Evolutionary conservation across 352 stramenopile genomes (phyloP).

Genomic region (Thalassiosira livingstoniorum): DNA sequence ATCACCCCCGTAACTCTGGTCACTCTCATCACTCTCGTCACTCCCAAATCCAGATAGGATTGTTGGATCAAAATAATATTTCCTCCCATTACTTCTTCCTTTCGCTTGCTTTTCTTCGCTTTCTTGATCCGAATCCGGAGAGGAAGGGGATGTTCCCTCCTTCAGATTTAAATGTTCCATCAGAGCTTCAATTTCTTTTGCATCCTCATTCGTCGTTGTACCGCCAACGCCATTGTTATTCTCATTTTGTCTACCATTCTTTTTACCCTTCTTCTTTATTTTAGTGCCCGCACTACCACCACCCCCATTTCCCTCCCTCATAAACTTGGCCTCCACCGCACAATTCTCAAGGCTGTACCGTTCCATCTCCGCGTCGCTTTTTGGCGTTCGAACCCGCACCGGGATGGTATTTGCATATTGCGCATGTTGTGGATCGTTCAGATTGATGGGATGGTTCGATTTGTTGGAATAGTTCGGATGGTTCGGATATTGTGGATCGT

Average conservation of each 20-base stretch:
- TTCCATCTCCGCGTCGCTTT: slow-evolving; percentile 68
- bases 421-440: too few species aligned
- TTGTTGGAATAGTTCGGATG: slow-evolving; percentile 40
- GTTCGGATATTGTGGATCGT: too few species aligned
- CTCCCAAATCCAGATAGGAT: not conserved
- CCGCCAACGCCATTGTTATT: not conserved
- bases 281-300: not conserved
- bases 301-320: slow-evolving; percentile 39
- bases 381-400: slow-evolving; percentile 74
- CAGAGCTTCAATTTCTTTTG: too few species aligned
- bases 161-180: not conserved
- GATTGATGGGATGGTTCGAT: slow-evolving; percentile 39
- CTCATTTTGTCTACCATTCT: slow-evolving; percentile 2
- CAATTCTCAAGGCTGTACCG: slow-evolving; percentile 76
- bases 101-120: not conserved
- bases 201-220: not conserved
- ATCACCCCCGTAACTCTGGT: not conserved
- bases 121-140: not conserved
- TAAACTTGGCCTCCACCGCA: slow-evolving; percentile 77
- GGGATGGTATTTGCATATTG: slow-evolving; percentile 58
- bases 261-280: not conserved
- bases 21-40: not conserved
- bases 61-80: not conserved
- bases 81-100: not conserved
- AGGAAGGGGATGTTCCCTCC: not conserved